Evolutionary conservation across 345 rosid species (phyloP).

Genomic region (Microcos paniculata): DNA sequence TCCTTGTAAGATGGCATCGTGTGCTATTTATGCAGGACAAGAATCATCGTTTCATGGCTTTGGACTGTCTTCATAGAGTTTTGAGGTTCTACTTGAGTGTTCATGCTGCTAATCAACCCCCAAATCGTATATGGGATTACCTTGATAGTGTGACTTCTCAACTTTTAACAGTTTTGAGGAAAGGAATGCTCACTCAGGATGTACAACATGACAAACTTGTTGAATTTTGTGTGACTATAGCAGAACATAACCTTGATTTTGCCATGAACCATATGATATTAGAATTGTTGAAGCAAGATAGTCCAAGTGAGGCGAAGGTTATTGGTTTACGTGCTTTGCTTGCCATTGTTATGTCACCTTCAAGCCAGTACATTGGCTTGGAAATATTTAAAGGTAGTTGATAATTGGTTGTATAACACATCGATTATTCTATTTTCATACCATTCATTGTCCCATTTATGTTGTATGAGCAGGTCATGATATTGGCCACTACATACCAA

Average conservation of each 20-base stretch:
- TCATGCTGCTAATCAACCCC: conserved; percentile 89
- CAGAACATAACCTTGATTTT: conserved; percentile 99
- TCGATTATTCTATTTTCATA: background rate
- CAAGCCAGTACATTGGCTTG: conserved; percentile 83
- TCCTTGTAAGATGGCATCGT: conserved; percentile 7
- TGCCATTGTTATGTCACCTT: conserved; percentile 89
- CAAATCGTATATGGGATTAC: conserved; percentile 96
- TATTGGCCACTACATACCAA: conserved; percentile 90
- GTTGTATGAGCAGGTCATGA: conserved; percentile 61
- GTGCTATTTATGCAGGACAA: conserved; percentile 67
- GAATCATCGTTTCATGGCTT: conserved; percentile 95
- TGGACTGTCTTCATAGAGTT: conserved; percentile 96
- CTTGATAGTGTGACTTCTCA: conserved; percentile 98
- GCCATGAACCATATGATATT: conserved; percentile 97
- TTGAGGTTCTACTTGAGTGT: conserved; percentile 95
- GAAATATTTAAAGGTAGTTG: conserved; percentile 81
- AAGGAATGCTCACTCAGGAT: conserved; percentile 96
- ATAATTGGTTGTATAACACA: conserved; percentile 18
- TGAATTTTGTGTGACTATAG: conserved; percentile 93
- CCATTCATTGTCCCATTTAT: conserved; percentile 22
- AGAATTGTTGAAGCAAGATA: conserved; percentile 93
- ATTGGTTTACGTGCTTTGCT: conserved; percentile 96
- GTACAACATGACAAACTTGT: conserved; percentile 97
- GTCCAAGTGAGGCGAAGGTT: conserved; percentile 94
- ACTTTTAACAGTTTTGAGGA: conserved; percentile 79